Conservation (phyloP, 768 basidiomycete species). For the Collybia sp. region DNA sequence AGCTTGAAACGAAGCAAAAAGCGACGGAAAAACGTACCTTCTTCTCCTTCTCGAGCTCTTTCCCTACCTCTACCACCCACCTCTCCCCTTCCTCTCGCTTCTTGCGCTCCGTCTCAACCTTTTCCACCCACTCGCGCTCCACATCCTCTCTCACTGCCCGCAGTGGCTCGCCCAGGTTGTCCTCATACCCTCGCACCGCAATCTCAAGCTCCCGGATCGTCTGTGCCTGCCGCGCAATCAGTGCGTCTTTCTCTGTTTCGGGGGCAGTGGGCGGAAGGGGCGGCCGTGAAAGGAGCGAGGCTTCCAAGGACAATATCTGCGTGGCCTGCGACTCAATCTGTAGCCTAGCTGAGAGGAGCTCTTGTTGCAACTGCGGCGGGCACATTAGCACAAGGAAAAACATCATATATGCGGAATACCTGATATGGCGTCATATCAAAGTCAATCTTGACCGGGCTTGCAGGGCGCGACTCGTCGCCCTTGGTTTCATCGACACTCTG, state of each 20-base stretch:
- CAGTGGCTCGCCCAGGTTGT: conserved; percentile 66
- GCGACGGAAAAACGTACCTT: conserved; percentile 34
- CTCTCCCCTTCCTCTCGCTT: conserved; percentile 64
- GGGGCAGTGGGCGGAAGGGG: conserved; percentile 60
- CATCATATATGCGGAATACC: conserved; percentile 29
- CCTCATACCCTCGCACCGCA: conserved; percentile 73
- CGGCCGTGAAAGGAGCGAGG: conserved; percentile 68
- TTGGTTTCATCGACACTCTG: conserved; percentile 70
- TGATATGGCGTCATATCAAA: conserved; percentile 89
- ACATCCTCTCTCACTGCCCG: conserved; percentile 66
- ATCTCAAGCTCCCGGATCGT: conserved; percentile 68
- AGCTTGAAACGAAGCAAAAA: background rate
- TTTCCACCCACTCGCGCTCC: conserved; percentile 66
- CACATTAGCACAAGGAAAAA: background rate
- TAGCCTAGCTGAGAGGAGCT: conserved; percentile 72
- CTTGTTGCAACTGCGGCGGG: conserved; percentile 69
- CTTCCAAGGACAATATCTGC: conserved; percentile 82
- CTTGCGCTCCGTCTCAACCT: conserved; percentile 52
- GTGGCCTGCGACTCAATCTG: conserved; percentile 77
- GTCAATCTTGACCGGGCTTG: conserved; percentile 84
- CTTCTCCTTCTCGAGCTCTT: conserved; percentile 76
- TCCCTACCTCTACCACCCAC: conserved; percentile 73
- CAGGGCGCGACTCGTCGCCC: conserved; percentile 69
- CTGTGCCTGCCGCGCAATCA: conserved; percentile 71
- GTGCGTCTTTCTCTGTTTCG: conserved; percentile 67